phyloP scores from a whole-genome alignment of 225 moss, liverwort and hornwort species.

The Pseudoscleropodium purum region DNA sequence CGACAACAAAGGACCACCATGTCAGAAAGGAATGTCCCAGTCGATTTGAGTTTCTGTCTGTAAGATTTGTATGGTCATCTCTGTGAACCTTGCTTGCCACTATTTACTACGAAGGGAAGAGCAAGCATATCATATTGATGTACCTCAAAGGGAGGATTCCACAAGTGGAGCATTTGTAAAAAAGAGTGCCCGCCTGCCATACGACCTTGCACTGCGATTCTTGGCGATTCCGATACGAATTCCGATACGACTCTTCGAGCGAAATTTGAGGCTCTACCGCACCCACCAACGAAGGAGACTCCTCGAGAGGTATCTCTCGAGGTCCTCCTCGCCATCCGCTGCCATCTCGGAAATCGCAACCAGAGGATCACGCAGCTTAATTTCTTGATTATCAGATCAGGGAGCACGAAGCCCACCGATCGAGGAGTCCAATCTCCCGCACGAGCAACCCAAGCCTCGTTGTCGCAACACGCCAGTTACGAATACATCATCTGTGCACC shows the following conservation, averaged over 20 bases:
- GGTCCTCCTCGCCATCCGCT: not conserved
- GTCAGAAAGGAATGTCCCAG: no score
- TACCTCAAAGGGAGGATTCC: not conserved
- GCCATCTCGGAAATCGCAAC: not conserved
- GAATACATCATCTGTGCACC: not conserved
- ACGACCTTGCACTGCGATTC: not conserved
- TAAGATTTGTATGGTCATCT: not conserved
- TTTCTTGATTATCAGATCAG: not conserved
- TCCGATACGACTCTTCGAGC: not conserved
- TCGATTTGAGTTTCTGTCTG: not conserved
- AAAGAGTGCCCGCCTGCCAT: rapidly evolving
- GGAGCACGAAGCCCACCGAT: not conserved
- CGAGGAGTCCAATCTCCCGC: not conserved
- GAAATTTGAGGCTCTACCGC: not conserved
- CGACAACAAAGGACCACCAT: not conserved
- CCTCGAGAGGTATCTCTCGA: not conserved
- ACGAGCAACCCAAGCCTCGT: not conserved
- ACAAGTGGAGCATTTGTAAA: not conserved
- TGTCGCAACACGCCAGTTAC: not conserved
- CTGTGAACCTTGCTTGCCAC: not conserved
- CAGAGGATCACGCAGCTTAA: not conserved
- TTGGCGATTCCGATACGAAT: not conserved
- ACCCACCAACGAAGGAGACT: not conserved
- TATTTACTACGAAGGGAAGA: not conserved
- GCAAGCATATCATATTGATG: not conserved